Conservation (phyloP, 202 grass and related monocot genomes). For the Dendrocalamus latiflorus region DNA sequence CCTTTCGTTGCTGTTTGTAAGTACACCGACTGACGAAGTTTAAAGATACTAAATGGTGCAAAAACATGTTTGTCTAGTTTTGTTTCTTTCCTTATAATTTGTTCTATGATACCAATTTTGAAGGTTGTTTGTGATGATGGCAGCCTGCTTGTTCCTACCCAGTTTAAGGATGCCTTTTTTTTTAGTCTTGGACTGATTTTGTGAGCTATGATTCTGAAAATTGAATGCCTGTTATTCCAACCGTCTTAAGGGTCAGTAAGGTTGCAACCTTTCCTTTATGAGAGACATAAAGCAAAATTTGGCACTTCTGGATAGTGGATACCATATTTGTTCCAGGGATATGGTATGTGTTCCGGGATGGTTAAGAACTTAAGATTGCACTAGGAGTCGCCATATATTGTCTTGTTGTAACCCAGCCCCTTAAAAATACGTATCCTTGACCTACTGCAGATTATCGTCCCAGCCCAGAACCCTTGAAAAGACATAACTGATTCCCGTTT, state of each 20-base stretch:
- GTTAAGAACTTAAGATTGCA: neutral
- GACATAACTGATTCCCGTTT: neutral
- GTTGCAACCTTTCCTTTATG: conserved; percentile 7
- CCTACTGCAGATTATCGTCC: neutral
- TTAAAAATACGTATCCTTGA: neutral
- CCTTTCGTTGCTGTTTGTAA: neutral
- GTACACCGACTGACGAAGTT: neutral
- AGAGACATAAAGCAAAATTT: neutral
- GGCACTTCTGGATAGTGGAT: neutral
- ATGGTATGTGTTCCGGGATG: neutral
- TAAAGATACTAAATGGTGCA: neutral
- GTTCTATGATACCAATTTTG: neutral
- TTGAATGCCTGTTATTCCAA: neutral
- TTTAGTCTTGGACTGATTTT: neutral
- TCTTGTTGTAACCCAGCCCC: neutral
- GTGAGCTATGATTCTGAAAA: neutral
- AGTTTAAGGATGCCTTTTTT: neutral
- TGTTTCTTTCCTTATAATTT: neutral
- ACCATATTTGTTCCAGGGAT: conserved; percentile 6
- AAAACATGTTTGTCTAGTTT: neutral
- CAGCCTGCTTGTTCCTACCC: neutral
- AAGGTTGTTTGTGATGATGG: neutral
- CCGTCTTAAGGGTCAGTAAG: neutral
- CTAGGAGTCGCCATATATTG: conserved; percentile 1
- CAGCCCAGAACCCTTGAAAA: neutral